Evolutionary conservation across 1,284 basidiomycete genomes (phyloP).

Genomic region (Boletus semigastroideus): DNA sequence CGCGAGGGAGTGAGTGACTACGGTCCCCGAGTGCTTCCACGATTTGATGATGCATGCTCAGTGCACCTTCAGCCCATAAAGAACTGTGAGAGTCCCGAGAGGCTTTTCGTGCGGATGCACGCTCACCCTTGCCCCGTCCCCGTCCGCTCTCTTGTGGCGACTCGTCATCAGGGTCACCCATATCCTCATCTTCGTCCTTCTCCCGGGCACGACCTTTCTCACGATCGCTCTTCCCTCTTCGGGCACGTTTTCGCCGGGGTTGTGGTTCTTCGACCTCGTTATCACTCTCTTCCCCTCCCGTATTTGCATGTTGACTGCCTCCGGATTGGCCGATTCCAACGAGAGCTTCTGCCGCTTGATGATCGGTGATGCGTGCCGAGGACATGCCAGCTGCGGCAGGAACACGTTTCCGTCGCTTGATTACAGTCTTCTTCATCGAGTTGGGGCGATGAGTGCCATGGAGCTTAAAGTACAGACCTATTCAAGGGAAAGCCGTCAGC

Average conservation of each 20-base stretch:
- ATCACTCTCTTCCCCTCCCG: conserved; percentile 56
- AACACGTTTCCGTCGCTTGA: conserved; percentile 96
- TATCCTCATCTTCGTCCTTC: conserved; percentile 53
- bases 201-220: conserved; percentile 37
- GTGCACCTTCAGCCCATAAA: conserved; percentile 35
- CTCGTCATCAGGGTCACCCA: conserved; percentile 43
- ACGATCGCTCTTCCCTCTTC: conserved; percentile 42
- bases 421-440: conserved; percentile 98
- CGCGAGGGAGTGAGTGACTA: conserved; percentile 34
- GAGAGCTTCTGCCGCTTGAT: conserved; percentile 80
- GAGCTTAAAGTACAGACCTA: conserved; percentile 96
- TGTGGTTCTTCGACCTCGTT: conserved; percentile 49
- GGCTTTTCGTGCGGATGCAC: conserved; percentile 37
- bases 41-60: conserved; percentile 36
- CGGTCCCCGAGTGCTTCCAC: conserved; percentile 37
- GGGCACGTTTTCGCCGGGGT: conserved; percentile 55
- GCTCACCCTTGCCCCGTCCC: conserved; percentile 34
- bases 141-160: conserved; percentile 28
- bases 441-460: conserved; percentile 97
- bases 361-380: conserved; percentile 68
- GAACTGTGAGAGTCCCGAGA: conserved; percentile 38
- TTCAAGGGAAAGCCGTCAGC: conserved; percentile 23
- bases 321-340: conserved; percentile 69
- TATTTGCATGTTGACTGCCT: conserved; percentile 41
- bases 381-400: conserved; percentile 62